Conservation (phyloP, 495 filamentous ascomycete genomes). For the Ramalina intermedia region DNA sequence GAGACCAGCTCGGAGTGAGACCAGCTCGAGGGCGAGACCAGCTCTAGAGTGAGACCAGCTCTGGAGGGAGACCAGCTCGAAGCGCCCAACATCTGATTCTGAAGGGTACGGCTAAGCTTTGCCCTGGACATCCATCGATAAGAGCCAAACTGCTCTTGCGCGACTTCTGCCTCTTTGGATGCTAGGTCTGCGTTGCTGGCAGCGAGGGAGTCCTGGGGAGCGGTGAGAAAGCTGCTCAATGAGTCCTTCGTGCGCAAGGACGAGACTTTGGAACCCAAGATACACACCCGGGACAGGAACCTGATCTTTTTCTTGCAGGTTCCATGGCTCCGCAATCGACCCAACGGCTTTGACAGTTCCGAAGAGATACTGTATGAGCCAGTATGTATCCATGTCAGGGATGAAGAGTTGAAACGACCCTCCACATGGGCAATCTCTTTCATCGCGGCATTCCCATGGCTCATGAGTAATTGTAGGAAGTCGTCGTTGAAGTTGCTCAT, state of each 20-base stretch:
- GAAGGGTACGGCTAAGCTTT: background rate
- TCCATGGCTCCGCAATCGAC: slow-evolving; percentile 63
- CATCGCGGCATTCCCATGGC: slow-evolving; percentile 48
- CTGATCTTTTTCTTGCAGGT: slow-evolving; percentile 36
- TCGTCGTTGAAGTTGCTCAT: slow-evolving; percentile 24
- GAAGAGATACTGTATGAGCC: slow-evolving; percentile 29
- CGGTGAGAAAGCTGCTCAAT: slow-evolving; percentile 37
- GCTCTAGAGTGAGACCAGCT: too few species aligned
- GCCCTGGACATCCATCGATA: background rate
- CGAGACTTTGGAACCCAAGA: slow-evolving; percentile 80
- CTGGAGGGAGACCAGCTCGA: slow-evolving; percentile 27
- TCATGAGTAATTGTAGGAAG: slow-evolving; percentile 54
- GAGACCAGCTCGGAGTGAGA: too few species aligned
- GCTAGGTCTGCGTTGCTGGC: too few species aligned
- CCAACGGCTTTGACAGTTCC: slow-evolving; percentile 59
- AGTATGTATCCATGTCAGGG: too few species aligned
- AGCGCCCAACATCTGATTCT: slow-evolving; percentile 2
- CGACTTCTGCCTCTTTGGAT: too few species aligned
- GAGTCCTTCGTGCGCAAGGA: slow-evolving; percentile 45
- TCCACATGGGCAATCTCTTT: slow-evolving; percentile 30
- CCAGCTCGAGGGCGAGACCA: too few species aligned
- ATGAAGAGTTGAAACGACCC: too few species aligned
- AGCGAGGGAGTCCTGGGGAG: too few species aligned
- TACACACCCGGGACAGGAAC: slow-evolving; percentile 81
- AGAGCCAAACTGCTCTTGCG: background rate